A percentile compares a stretch with the other conserved stretches of the same genome.
These are phyloP conservation scores for Vanderwaltozyma tropicalis DNA, from an alignment of 805 yeast genomes.

Conservation along the genomic window DNA sequence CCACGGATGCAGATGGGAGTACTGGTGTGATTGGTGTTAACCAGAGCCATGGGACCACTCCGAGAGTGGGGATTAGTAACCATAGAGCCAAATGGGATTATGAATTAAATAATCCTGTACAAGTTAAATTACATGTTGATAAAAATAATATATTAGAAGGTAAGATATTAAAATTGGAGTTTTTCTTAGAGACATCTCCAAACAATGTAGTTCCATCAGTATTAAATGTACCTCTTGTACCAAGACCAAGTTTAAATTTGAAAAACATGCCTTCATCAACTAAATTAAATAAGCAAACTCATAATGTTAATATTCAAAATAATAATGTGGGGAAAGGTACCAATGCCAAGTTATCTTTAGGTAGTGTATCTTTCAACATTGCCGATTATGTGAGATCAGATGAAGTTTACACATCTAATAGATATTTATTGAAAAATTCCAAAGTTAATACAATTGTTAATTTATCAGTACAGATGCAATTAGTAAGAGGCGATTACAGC, in stretches of 20 bases:
- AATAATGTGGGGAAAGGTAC: not conserved
- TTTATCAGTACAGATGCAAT: constrained; percentile 41
- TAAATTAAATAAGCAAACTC: no score
- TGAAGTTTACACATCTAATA: constrained; percentile 40
- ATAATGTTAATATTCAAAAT: not conserved
- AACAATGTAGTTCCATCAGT: no score
- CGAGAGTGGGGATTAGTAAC: constrained; percentile 34
- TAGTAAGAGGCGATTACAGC: constrained; percentile 30
- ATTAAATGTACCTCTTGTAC: not conserved
- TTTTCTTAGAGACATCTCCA: constrained; percentile 30
- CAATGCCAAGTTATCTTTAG: constrained; percentile 31
- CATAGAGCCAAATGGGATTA: constrained; percentile 46
- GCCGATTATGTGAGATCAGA: constrained; percentile 53
- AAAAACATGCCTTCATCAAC: no score
- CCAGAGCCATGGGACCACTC: constrained; percentile 32
- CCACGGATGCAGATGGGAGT: not conserved
- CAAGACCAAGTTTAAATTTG: not conserved
- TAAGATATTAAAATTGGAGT: constrained; percentile 33
- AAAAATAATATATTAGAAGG: constrained; percentile 29
- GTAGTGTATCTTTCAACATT: constrained; percentile 57
- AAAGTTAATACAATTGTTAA: constrained; percentile 72
- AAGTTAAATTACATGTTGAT: constrained; percentile 34
- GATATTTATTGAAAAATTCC: constrained; percentile 65
- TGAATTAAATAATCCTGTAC: constrained; percentile 26
- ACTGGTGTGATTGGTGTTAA: constrained; percentile 3